Evolutionary conservation across 2,329 filamentous ascomycete species (phyloP), one percentile per base, ranked within the genome.

Genomic region (Pezicula neosporulosa): DNA sequence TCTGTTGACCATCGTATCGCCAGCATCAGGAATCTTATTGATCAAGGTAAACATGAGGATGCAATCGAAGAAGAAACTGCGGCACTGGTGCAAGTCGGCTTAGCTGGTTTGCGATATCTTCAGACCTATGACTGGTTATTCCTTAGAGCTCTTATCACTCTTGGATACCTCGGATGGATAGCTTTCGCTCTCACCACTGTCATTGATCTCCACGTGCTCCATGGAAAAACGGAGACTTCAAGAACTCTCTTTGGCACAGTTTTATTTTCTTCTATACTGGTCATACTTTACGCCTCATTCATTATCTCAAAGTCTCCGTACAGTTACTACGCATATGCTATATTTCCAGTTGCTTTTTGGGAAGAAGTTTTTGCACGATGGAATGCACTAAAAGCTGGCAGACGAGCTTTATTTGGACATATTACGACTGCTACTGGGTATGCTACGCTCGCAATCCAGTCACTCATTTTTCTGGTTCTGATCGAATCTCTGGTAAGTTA

Each of bases 61-160:
- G 90, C 93, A 1, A 96, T 97, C 60, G 76, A 83, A 51, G 76
- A 83, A 51, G 81, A 89, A 61, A 90, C 89, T 1, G 84, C 87
- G 39, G 81, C 84, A 27, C 76, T 99, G 13, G 88, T 97, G 54
- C 80, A 87, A 53, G 72, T 89, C 47, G 87, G 84, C 2, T 77
- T 99, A 1, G 81, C 90, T 55, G 94, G 94, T 7, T 74, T 99
- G 54, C 83, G 94, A 47, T 99, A 99, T 67, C 78, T 99, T 24
- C 94, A 99, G 70, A 99, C 92, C 0, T 99, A 99, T 63, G 94
- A 99, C 72, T 99, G 94, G 94, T 77, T 99, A 2, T 99, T 99
- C 71, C 74, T 99, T 35, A 81, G 94, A 54, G 87, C 90, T 2
- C 77, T 99, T 46, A 87, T 99, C 53, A 97, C 94, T 2, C 67